Evolutionary conservation across 768 basidiomycete species (phyloP), one percentile per base, ranked within the genome.

Genomic region (Roridomyces roridus): DNA sequence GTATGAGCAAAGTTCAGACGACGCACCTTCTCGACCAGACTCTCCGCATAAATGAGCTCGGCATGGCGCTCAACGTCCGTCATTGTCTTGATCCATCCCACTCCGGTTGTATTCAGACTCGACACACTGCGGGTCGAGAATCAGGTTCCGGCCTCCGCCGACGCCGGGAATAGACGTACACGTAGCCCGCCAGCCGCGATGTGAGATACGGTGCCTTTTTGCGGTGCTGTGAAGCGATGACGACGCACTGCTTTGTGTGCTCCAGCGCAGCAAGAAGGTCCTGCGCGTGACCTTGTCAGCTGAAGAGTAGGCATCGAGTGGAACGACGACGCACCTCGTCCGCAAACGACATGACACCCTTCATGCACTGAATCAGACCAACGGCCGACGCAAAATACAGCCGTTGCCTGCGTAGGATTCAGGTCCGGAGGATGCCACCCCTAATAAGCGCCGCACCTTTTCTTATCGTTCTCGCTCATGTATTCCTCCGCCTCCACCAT

Each of bases 301-400:
- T 11, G 3, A 34, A 10, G 31, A 34, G 15, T 11, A 10, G 15
- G 31, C 31, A 34, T 8, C 15, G 31, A 34, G 8, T 25, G 15
- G 29, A 35, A 25, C 48, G 35, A 39, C 12, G 6, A 72, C 81
- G 21, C 54, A 90, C 91, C 71, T 86, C 85, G 72, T 94, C 89
- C 57, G 91, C 94, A 67, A 91, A 98, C 1, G 92, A 93, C 90
- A 98, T 96, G 50, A 98, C 74, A 4, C 87, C 92, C 75, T 98
- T 98, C 50, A 97, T 85, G 50, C 83, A 88, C 67, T 96, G 91
- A 36, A 98, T 92, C 26, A 97, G 81, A 4, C 91, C 89, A 67
- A 84, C 92, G 0, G 95, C 96, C 11, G 91, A 88, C 10, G 91
- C 86, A 60, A 93, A 87, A 69, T 97, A 97, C 60, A 97, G 67